Conservation (phyloP, 768 basidiomycete genomes). For the Naganishia kalamii region DNA sequence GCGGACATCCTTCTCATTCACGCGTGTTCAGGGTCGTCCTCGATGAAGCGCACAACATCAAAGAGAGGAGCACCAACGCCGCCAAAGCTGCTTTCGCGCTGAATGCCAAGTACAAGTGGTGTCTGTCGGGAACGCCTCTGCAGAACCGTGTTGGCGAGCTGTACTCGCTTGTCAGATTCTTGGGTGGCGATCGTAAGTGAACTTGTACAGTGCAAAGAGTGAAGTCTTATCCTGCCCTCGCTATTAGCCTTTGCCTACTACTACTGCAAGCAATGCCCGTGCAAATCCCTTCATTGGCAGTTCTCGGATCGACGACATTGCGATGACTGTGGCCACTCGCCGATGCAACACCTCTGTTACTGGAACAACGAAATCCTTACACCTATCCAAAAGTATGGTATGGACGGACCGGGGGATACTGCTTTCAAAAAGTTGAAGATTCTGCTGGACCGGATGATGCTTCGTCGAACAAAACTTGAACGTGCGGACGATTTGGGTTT, state of each 20-base stretch:
- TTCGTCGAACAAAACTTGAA: slow-evolving; percentile 68
- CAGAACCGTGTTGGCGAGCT: slow-evolving; percentile 99
- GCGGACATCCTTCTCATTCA: background rate
- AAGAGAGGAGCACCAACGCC: slow-evolving; percentile 87
- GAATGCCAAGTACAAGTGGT: slow-evolving; percentile 76
- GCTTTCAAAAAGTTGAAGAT: slow-evolving; percentile 91
- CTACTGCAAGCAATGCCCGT: slow-evolving; percentile 69
- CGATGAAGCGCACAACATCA: slow-evolving; percentile 97
- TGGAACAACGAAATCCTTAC: slow-evolving; percentile 94
- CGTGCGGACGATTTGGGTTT: slow-evolving; percentile 91
- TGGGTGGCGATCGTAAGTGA: slow-evolving; percentile 66
- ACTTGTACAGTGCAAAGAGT: background rate
- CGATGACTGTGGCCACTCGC: slow-evolving; percentile 55
- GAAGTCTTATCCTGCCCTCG: background rate
- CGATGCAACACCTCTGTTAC: slow-evolving; percentile 66
- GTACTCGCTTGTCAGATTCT: slow-evolving; percentile 80
- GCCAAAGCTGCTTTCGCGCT: slow-evolving; percentile 95
- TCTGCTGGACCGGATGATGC: slow-evolving; percentile 89
- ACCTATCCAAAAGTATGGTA: slow-evolving; percentile 82
- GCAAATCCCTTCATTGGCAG: slow-evolving; percentile 92
- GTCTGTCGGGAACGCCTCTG: slow-evolving; percentile 89
- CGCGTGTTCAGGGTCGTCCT: slow-evolving; percentile 50
- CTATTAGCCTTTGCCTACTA: slow-evolving; percentile 35
- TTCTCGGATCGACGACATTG: slow-evolving; percentile 77
- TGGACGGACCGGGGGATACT: slow-evolving; percentile 65